phyloP scores from a whole-genome alignment of 495 filamentous ascomycete species.

The Penicillium tannophilum region DNA sequence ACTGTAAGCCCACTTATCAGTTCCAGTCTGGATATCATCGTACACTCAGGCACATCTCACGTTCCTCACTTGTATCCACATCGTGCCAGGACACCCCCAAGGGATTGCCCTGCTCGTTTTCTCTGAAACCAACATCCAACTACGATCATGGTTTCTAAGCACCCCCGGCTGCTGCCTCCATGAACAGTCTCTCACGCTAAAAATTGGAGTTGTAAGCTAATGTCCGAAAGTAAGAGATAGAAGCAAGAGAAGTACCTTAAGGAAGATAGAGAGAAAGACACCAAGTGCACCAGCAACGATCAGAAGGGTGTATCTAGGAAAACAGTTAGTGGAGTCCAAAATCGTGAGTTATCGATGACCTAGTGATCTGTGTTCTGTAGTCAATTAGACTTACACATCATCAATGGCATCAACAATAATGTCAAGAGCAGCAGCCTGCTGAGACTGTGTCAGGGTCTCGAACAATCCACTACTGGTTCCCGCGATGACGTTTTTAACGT shows the following conservation, averaged over 20 bases:
- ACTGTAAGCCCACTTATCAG: too few species aligned
- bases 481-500: not conserved
- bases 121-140: too few species aligned
- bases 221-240: not conserved
- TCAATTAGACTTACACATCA: not conserved
- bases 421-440: not conserved
- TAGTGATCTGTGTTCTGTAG: not conserved
- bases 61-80: not conserved
- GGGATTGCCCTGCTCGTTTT: not conserved
- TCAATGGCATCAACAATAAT: not conserved
- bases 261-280: not conserved
- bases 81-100: not conserved
- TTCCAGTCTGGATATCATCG: not conserved
- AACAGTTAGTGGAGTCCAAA: not conserved
- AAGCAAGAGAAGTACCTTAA: not conserved
- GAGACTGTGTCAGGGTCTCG: not conserved
- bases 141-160: not conserved
- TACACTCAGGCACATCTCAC: not conserved
- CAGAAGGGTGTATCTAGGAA: not conserved
- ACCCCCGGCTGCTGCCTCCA: not conserved
- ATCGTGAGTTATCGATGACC: not conserved
- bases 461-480: not conserved
- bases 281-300: not conserved
- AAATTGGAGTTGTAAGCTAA: not conserved
- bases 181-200: not conserved